Evolutionary conservation across 345 rosid species (phyloP), one percentile per base, ranked within the genome.

Genomic region (Salix caprea): DNA sequence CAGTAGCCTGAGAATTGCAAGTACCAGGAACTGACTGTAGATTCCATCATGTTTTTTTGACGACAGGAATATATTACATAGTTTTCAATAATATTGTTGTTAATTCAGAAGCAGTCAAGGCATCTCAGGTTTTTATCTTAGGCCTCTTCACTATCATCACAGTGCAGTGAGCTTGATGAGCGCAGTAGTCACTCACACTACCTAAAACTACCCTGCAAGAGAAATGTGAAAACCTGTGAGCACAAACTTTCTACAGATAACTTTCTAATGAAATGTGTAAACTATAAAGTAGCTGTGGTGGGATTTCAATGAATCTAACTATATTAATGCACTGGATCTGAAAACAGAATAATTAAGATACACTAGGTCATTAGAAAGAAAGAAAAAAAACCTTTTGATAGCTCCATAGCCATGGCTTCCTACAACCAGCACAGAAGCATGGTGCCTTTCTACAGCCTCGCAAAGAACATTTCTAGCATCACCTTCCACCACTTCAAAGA

Each of bases 351-450:
- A n/a, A 1, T 36, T 36, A 36, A 34, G 62, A n/a, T 56, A 7
- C 14, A 56, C n/a, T 0, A 19, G 61, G 28, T 9, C 4, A 56
- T 56, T 56, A 4, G 44, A 37, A 14, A 67, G 4, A 23, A 5
- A 39, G 34, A 4, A 19, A 10, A 5, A 18, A 15, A 19, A 91
- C 99, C 98, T 92, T 85, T 94, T 96, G 69, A 96, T 87, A 73
- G 97, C 92, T 83, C 99, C 99, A 82, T 96, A 89, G 23, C 99
- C 99, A 82, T 94, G 99, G 78, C 91, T 96, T 61, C 99, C 99
- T 21, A 94, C 95, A 62, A 89, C 97, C 66, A 96, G 87, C n/a
- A 94, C 64, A 5, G 97, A 86, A 77, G 98, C 98, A 46, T 87
- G 92, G 83, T 94, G 92, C 73, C 74, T 92, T 7, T 96, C 98